Evolutionary conservation across 495 filamentous ascomycete species (phyloP), one percentile per base, ranked within the genome.

Genomic region (Hypoxylon crocopeplum): DNA sequence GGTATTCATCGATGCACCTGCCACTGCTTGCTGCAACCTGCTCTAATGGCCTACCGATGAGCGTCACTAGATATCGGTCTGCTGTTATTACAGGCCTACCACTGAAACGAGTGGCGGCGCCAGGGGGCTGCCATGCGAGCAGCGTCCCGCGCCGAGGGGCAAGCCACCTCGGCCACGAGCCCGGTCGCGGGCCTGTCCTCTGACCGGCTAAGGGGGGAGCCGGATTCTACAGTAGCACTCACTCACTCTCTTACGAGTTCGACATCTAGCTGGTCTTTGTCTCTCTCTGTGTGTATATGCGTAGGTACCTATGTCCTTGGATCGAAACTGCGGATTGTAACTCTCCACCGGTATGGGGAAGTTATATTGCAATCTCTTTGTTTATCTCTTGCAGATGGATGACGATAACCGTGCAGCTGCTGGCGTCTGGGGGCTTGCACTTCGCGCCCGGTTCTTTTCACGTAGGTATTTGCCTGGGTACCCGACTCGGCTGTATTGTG

Each of bases 401-500:
- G 56, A 60, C 62, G 62, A 61, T 61, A 66, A 66, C 56, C 56
- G 56, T 65, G 56, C 62, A 66, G 45, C 62, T 66, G 53, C 29
- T 59, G 54, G 50, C 38, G 58, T 13, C 41, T 49, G 48, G 20
- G 48, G 60, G 53, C 48, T 54, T 45, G 42, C 3, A 30, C 37
- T 53, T 33, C 39, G 34, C 38, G 61, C 51, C 62, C 62, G 62
- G 62, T 66, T 61, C 56, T 51, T 50, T 59, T 51, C 56, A 60
- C 56, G 42, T 59, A n/a, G n/a, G n/a, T n/a, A 60, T 60, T 52
- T 64, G 49, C 56, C 62, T 52, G 22, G 50, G 56, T 66, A 60
- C 52, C 62, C 62, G 62, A 56, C 56, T 61, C 62, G 62, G 62
- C 62, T 66, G 62, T 66, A 66, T 61, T 64, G 61, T 52, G 27